These are phyloP conservation scores for Chlorociboria aeruginascens DNA, from an alignment of 495 filamentous ascomycete species.

Conservation along the genomic window DNA sequence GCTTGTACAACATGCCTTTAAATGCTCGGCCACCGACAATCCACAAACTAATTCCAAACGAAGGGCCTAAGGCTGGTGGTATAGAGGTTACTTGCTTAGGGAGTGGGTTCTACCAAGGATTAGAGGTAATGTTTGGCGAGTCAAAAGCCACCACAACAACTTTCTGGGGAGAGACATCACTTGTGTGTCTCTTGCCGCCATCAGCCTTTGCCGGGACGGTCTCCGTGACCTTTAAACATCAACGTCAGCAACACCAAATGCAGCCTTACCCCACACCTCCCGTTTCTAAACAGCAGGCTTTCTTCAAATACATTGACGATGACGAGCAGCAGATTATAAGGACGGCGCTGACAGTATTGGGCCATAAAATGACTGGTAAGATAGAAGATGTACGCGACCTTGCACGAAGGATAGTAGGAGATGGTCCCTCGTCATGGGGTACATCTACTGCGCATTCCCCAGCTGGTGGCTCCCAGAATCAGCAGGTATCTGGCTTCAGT, in stretches of 20 bases:
- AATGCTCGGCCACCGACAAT: conserved; percentile 43
- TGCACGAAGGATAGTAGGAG: conserved; percentile 40
- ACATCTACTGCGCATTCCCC: conserved; percentile 8
- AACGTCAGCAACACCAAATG: conserved; percentile 35
- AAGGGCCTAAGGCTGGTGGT: conserved; percentile 71
- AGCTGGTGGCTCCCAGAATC: conserved; percentile 6
- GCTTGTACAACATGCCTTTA: conserved; percentile 25
- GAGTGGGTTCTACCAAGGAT: conserved; percentile 62
- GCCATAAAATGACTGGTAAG: conserved; percentile 42
- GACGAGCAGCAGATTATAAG: conserved; percentile 61
- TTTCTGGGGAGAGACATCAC: conserved; percentile 67
- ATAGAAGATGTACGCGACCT: conserved; percentile 38
- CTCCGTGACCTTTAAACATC: conserved; percentile 58
- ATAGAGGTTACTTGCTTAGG: conserved; percentile 79
- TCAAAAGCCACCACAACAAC: conserved; percentile 65
- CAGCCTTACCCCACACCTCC: conserved; percentile 34
- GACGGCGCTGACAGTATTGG: conserved; percentile 43
- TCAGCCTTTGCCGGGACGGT: conserved; percentile 57
- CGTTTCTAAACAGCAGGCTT: conserved; percentile 34
- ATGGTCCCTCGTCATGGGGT: conserved; percentile 20
- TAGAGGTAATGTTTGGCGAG: conserved; percentile 82
- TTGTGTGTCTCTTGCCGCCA: conserved; percentile 80
- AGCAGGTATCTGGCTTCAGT: conserved; percentile 23
- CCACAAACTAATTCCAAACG: conserved; percentile 65
- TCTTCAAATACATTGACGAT: conserved; percentile 73